Percentiles rank a stretch among this genome's conserved stretches.
phyloP scores from a whole-genome alignment of 2,329 filamentous ascomycete species.

The Talaromyces verruculosus region DNA sequence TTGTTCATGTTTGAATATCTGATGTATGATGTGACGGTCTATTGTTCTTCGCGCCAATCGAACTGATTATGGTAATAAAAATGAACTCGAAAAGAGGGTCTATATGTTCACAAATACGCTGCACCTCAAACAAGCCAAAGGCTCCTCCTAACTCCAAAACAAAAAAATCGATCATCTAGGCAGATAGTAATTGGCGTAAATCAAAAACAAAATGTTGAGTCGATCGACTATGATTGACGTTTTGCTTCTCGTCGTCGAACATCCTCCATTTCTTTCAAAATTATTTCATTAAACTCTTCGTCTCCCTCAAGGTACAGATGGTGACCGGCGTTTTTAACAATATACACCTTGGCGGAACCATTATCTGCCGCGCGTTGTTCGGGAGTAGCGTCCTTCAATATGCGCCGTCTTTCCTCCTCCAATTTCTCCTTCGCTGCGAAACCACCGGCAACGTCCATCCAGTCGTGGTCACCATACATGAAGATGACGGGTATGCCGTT shows the following conservation, averaged over 20 bases:
- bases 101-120: not conserved
- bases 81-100: not conserved
- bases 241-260: slow-evolving; percentile 42
- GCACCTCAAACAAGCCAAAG: not conserved
- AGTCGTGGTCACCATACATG: slow-evolving; percentile 97
- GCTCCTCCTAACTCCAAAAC: not conserved
- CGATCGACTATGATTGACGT: slow-evolving; percentile 9
- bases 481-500: slow-evolving; percentile 80
- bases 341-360: slow-evolving; percentile 76
- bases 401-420: slow-evolving; percentile 62
- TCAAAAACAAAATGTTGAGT: not conserved
- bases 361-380: slow-evolving; percentile 72
- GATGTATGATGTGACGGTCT: slow-evolving; percentile 1
- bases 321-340: slow-evolving; percentile 71
- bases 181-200: not conserved
- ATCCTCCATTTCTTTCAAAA: slow-evolving; percentile 66
- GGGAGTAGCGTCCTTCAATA: slow-evolving; percentile 59
- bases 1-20: not conserved
- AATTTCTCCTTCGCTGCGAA: slow-evolving; percentile 77
- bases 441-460: slow-evolving; percentile 94
- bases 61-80: not conserved
- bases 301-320: slow-evolving; percentile 70
- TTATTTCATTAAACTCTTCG: slow-evolving; percentile 67
- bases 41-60: not conserved
- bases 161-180: not conserved